Evolutionary conservation across 23 red algal species (phyloP).

Genomic region (Chondrus crispus): DNA sequence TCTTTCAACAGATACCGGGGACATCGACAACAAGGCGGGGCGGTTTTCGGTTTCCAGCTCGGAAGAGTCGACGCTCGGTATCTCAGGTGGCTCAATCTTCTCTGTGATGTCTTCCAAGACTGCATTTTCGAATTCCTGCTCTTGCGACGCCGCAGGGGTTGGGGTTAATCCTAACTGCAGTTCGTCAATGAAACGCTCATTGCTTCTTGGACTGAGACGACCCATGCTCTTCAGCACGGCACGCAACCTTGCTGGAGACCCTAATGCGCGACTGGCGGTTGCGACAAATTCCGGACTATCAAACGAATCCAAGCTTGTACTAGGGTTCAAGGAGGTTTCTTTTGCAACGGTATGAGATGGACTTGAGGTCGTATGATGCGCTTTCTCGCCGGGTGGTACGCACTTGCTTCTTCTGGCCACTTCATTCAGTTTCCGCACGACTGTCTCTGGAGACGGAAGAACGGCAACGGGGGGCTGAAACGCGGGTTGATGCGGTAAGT

Average conservation of each 20-base stretch:
- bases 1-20: not conserved
- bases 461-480: not conserved
- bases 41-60: not conserved
- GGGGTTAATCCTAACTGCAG: not conserved
- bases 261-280: not conserved
- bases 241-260: not conserved
- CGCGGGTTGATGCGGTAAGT: not conserved
- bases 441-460: not conserved
- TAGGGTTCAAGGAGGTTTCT: not conserved
- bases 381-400: too few relatives aligned
- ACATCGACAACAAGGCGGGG: not conserved
- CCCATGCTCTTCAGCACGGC: not conserved
- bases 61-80: not conserved
- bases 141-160: not conserved
- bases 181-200: not conserved
- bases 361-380: not conserved
- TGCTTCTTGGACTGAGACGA: not conserved
- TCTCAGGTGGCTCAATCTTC: slow-evolving; percentile 14
- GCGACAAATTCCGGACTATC: not conserved
- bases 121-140: not conserved
- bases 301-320: not conserved
- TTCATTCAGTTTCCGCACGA: not conserved
- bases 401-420: not conserved
- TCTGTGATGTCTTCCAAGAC: not conserved
- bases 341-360: not conserved